Evolutionary conservation across 1,284 basidiomycete genomes (phyloP).

Genomic region (Ustilago curta): DNA sequence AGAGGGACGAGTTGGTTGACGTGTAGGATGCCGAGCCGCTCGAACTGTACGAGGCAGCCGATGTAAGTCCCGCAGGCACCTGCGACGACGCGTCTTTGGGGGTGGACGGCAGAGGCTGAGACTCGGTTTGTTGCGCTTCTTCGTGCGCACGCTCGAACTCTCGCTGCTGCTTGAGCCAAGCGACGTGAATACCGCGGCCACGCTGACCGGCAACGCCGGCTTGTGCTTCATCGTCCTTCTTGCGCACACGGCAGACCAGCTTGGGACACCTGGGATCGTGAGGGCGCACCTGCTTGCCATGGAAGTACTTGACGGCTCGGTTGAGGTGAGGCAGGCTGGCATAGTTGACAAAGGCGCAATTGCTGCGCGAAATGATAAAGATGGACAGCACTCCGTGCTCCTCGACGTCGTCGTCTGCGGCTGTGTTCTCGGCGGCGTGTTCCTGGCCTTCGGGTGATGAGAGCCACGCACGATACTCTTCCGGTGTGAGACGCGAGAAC

Average conservation of each 20-base stretch:
- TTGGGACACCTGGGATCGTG: slow-evolving; percentile 80
- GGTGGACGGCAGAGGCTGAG: slow-evolving; percentile 22
- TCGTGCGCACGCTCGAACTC: slow-evolving; percentile 40
- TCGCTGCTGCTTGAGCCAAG: slow-evolving; percentile 77
- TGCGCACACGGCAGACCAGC: slow-evolving; percentile 86
- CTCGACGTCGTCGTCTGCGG: slow-evolving; percentile 13
- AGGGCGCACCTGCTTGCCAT: slow-evolving; percentile 77
- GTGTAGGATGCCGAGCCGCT: slow-evolving; percentile 58
- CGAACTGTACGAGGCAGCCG: slow-evolving; percentile 44
- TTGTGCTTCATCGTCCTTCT: slow-evolving; percentile 84
- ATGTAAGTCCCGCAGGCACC: slow-evolving; percentile 23
- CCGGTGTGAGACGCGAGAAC: slow-evolving; percentile 72
- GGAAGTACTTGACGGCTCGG: slow-evolving; percentile 79
- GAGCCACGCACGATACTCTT: slow-evolving; percentile 28
- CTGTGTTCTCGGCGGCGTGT: slow-evolving; percentile 1
- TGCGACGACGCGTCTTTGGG: slow-evolving; percentile 10
- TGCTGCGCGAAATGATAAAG: slow-evolving; percentile 90
- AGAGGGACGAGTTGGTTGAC: slow-evolving; percentile 74
- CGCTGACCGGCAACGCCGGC: slow-evolving; percentile 92
- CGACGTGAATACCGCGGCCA: slow-evolving; percentile 83
- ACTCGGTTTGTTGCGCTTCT: not conserved
- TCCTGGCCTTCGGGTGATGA: slow-evolving; percentile 21
- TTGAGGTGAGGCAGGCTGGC: slow-evolving; percentile 76
- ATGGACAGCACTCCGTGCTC: slow-evolving; percentile 81
- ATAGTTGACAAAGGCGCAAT: slow-evolving; percentile 93